Evolutionary conservation across 495 filamentous ascomycete species (phyloP), one percentile per base, ranked within the genome.

Genomic region (Penicillium cinerascens): DNA sequence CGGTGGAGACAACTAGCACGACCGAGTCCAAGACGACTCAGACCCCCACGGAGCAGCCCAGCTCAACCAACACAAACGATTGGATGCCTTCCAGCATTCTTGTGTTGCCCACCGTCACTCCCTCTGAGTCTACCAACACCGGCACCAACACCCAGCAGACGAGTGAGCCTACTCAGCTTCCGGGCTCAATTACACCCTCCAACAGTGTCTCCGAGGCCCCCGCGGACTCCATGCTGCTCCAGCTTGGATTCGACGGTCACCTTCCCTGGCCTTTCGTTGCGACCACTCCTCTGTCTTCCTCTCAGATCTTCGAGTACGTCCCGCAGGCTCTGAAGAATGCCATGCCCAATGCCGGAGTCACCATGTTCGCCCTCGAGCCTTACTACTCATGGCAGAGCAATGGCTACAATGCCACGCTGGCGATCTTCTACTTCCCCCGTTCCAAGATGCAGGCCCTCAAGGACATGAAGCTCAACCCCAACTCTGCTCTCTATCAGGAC

Each of bases 261-360:
- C 80, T 95, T 53, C 91, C 95, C 63, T 98, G 93, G 67, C 68
- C 73, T 6, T 95, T 92, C 63, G 88, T 98, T 25, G 87, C 86
- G 20, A 71, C 69, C 2, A 82, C 83, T 29, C 67, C 79, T 13
- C 73, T 86, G 54, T 86, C 91, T 20, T 86, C 88, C 9, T 82
- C 83, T 21, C 95, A 97, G 71, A 91, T 98, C 62, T 97, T 97
- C 78, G 60, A 82, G 27, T 88, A 82, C 52, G 76, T 96, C 9
- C 91, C 90, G 0, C 60, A 81, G 51, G 91, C 88, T 46, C 76
- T 98, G 45, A 73, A 78, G n/a, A 78, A 85, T 45, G 88, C 85
- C 36, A 71, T 87, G 20, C 58, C 63, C 39, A 68, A 71, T 8
- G 9, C 38, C 7, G 51, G 65, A 6, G 70, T 89, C 18, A 64